Conservation (phyloP, 140 eudicot genomes). For the Cichorium intybus region DNA sequence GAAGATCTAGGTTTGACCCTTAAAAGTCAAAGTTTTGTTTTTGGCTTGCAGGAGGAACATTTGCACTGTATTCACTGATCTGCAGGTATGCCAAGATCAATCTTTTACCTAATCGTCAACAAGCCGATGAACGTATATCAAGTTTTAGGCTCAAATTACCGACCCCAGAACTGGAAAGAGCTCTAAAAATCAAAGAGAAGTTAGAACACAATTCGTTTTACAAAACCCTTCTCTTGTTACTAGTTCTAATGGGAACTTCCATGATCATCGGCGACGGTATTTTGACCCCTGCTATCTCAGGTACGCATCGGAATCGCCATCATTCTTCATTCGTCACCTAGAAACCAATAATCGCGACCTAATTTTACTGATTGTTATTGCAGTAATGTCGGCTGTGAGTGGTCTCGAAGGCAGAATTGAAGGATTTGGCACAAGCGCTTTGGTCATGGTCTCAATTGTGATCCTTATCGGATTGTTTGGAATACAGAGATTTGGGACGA, state of each 20-base stretch:
- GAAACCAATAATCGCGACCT: background rate
- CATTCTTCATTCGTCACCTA: background rate
- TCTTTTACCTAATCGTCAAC: constrained; percentile 84
- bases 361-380: constrained; percentile 11
- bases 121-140: constrained; percentile 85
- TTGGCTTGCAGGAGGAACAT: constrained; percentile 81
- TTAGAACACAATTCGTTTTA: constrained; percentile 66
- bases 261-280: constrained; percentile 98
- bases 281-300: constrained; percentile 95
- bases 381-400: constrained; percentile 99
- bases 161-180: constrained; percentile 90
- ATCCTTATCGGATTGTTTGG: constrained; percentile 78
- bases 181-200: constrained; percentile 67
- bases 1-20: constrained; percentile 2
- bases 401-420: constrained; percentile 80
- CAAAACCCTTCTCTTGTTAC: constrained; percentile 74
- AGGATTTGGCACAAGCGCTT: constrained; percentile 89
- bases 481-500: constrained; percentile 90
- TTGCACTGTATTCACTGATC: constrained; percentile 89
- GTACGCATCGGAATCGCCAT: constrained; percentile 12
- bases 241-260: constrained; percentile 94
- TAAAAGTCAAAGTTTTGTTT: background rate
- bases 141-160: constrained; percentile 89
- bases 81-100: constrained; percentile 88
- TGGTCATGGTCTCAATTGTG: constrained; percentile 65